phyloP scores from a whole-genome alignment of 2,329 filamentous ascomycete species.

The Ustulina deusta region DNA sequence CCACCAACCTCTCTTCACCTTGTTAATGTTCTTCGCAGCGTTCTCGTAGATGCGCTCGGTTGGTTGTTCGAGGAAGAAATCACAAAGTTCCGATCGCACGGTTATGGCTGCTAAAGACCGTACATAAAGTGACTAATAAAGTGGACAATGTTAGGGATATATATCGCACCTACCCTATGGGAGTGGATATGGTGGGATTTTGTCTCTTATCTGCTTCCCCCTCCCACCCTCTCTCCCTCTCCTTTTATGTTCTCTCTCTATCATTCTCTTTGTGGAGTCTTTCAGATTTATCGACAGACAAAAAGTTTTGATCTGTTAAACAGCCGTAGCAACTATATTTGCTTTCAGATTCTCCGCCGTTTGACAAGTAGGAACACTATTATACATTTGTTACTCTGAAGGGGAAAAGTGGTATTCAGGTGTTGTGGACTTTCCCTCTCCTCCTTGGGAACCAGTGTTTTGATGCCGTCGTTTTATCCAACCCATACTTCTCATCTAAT shows the following conservation, averaged over 20 bases:
- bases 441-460: neutral
- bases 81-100: constrained; percentile 29
- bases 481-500: neutral
- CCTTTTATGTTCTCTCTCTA: too few relatives aligned
- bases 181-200: too few relatives aligned
- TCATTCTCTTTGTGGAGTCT: too few relatives aligned
- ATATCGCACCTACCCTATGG: too few relatives aligned
- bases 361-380: neutral
- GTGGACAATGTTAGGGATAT: too few relatives aligned
- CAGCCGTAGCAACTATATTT: neutral
- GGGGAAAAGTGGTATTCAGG: neutral
- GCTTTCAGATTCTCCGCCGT: neutral
- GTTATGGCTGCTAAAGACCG: neutral
- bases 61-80: constrained; percentile 19
- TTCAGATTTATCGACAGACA: too few relatives aligned
- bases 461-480: neutral
- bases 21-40: neutral
- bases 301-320: too few relatives aligned
- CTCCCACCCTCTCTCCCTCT: too few relatives aligned
- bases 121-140: constrained; percentile 32
- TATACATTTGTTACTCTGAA: neutral
- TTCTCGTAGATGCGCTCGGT: constrained; percentile 3
- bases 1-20: neutral
- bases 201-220: too few relatives aligned
- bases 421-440: neutral